phyloP scores from a whole-genome alignment of 1,139 yeast species.

The Lodderomyces parapsilosis region DNA sequence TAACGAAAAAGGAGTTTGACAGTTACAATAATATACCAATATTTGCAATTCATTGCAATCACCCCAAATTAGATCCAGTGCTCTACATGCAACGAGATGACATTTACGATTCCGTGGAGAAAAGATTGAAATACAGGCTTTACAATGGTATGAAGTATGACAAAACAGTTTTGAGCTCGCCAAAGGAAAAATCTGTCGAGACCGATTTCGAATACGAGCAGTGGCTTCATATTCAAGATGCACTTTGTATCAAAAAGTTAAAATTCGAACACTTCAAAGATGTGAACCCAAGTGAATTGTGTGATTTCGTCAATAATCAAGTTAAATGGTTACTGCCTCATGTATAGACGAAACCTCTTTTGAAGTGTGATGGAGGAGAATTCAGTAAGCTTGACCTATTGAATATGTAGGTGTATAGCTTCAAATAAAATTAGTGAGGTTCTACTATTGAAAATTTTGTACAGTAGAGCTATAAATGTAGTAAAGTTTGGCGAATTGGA shows the following conservation, averaged over 20 bases:
- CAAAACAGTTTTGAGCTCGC: conserved; percentile 15
- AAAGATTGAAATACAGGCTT: conserved; percentile 28
- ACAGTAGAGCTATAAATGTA: no score
- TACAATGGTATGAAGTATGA: conserved; percentile 28
- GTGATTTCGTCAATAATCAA: conserved; percentile 30
- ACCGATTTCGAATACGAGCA: conserved; percentile 36
- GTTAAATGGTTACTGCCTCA: conserved; percentile 24
- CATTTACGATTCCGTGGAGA: conserved; percentile 26
- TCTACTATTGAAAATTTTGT: no score
- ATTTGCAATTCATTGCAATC: conserved; percentile 40
- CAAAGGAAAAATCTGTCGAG: conserved; percentile 10
- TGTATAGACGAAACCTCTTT: no score
- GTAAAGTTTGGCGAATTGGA: no score
- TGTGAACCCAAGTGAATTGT: conserved; percentile 22
- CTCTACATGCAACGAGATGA: conserved; percentile 22
- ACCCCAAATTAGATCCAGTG: conserved; percentile 38
- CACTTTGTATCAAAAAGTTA: conserved; percentile 27
- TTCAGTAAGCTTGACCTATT: no score
- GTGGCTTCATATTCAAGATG: conserved; percentile 31
- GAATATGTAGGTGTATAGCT: no score
- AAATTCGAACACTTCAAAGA: conserved; percentile 28
- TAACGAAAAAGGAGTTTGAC: conserved; percentile 17
- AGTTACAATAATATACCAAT: conserved; percentile 20
- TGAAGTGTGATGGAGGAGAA: no score
- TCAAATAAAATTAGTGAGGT: no score